A percentile compares a stretch with the other conserved stretches of the same genome.
Evolutionary conservation across 129 eudicot species (phyloP).

Genomic region (Saposhnikovia divaricata): DNA sequence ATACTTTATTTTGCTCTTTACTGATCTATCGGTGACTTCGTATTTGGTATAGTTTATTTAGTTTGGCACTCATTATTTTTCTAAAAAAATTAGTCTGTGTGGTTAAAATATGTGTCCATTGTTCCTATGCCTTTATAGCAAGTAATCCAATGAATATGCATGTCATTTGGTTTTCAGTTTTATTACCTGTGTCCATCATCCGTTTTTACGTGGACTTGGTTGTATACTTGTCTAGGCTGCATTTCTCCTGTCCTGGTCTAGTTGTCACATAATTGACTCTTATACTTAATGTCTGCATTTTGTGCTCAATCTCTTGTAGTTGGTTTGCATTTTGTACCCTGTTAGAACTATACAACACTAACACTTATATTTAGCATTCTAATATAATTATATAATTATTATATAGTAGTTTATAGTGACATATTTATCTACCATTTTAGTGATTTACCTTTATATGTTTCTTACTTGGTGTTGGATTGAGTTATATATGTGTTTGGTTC

Average conservation of each 20-base stretch:
- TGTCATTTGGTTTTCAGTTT: background rate
- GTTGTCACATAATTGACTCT: background rate
- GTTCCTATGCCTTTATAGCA: background rate
- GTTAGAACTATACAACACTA: too few relatives aligned
- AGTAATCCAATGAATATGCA: background rate
- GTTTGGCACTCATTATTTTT: background rate
- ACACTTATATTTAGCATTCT: too few relatives aligned
- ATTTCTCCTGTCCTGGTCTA: background rate
- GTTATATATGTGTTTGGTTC: conserved; percentile 62
- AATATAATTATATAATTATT: background rate
- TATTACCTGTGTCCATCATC: too few relatives aligned
- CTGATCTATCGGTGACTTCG: background rate
- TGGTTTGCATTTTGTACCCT: too few relatives aligned
- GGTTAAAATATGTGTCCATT: background rate
- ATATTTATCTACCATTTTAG: background rate
- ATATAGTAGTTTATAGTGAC: background rate
- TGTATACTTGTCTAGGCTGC: background rate
- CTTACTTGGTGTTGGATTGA: conserved; percentile 29
- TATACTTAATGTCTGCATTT: background rate
- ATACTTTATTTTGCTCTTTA: background rate
- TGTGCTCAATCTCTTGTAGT: background rate
- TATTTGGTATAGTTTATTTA: background rate
- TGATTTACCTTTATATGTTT: conserved; percentile 4
- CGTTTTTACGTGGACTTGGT: too few relatives aligned
- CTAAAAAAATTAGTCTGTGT: background rate